Conservation (phyloP, 768 basidiomycete genomes). For the Mycena epipterygia region DNA sequence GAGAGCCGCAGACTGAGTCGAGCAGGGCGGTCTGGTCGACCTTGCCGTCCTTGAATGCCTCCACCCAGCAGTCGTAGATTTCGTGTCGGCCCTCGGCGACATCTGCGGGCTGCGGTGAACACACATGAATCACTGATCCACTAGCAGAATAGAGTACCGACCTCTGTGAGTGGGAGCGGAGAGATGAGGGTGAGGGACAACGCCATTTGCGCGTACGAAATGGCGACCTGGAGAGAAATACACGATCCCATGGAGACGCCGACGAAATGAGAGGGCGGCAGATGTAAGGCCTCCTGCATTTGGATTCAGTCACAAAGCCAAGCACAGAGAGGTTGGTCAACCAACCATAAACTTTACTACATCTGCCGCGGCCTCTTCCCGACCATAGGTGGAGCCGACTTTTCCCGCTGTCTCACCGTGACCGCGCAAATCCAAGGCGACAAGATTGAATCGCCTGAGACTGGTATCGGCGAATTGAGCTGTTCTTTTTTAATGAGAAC, state of each 20-base stretch:
- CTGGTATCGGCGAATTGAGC: conserved; percentile 53
- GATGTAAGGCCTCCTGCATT: conserved; percentile 45
- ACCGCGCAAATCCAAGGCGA: conserved; percentile 51
- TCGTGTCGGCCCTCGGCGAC: conserved; percentile 45
- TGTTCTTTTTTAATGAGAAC: conserved; percentile 11
- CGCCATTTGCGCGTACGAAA: conserved; percentile 45
- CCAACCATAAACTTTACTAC: conserved; percentile 49
- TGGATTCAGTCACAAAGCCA: not conserved
- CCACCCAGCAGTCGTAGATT: conserved; percentile 43
- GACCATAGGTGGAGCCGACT: conserved; percentile 45
- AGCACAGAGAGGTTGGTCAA: not conserved
- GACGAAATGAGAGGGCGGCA: conserved; percentile 53
- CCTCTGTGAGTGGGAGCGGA: conserved; percentile 50
- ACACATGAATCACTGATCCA: not conserved
- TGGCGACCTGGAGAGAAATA: conserved; percentile 50
- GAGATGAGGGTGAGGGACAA: conserved; percentile 54
- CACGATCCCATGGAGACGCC: conserved; percentile 51
- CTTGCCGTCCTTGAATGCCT: conserved; percentile 33
- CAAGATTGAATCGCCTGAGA: conserved; percentile 54
- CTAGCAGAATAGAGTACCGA: conserved; percentile 19
- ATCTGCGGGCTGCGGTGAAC: conserved; percentile 41
- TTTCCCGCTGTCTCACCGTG: conserved; percentile 49
- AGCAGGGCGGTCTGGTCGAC: conserved; percentile 33
- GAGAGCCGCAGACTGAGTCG: conserved; percentile 32
- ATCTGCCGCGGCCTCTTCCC: conserved; percentile 48